Evolutionary conservation across 495 filamentous ascomycete species (phyloP), one percentile per base, ranked within the genome.

Genomic region (Daldinia decipiens): DNA sequence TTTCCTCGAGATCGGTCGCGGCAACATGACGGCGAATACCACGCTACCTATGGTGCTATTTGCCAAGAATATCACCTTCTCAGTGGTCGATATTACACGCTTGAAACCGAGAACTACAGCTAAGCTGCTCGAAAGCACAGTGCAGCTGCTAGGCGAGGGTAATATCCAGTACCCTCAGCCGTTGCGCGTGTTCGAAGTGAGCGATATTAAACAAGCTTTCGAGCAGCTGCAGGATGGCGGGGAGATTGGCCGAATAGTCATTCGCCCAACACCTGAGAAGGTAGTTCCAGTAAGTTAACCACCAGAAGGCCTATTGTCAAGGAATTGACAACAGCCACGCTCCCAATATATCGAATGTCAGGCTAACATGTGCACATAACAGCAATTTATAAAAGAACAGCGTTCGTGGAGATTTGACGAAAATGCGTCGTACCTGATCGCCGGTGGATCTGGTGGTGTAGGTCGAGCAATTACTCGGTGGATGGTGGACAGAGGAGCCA

Each of bases 401-500:
- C 58, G 58, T 9, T 24, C 39, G 19, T 61, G 58, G 58, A 61
- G 17, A n/a, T 51, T 61, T 26, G 43, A 61, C 29, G 40, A 31
- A 11, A 51, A 61, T 15, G 58, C 56, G 21, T 59, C 56, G 36
- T 59, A 59, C n/a, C 15, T 59, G 38, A 31, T 59, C 31, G 56
- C 38, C 21, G 56, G 56, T 31, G 56, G 56, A 27, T 59, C 38
- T 26, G 68, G 77, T 43, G 71, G 76, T 1, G 24, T 79, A 8
- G 75, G 77, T 8, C 51, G 71, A 21, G 50, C 64, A 12, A 51
- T 77, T 29, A 15, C 62, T 11, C 47, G 56, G 1, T 76, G 68
- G 70, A 66, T 79, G 53, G 65, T 50, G 0, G 56, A 65, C 36
- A 40, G 32, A 2, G 74, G 74, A 8, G 76, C 72, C 15, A 61